A percentile compares a stretch with the other conserved stretches of the same genome.
These are phyloP conservation scores for Termitomyces sp. DNA, from an alignment of 1,284 basidiomycete species.

Conservation along the genomic window DNA sequence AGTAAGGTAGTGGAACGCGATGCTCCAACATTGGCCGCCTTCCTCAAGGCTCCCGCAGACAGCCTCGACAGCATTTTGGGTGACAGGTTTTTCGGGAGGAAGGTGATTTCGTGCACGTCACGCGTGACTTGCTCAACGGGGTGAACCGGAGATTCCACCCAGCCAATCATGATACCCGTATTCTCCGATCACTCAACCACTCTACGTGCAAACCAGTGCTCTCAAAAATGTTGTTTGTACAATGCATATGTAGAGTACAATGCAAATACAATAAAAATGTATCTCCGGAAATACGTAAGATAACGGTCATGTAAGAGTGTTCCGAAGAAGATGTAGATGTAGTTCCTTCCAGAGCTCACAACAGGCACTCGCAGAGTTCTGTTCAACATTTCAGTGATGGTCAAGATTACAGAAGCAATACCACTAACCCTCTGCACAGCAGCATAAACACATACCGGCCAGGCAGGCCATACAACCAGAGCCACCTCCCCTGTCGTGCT, in stretches of 20 bases:
- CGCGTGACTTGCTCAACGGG: constrained; percentile 33
- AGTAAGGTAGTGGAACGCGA: constrained; percentile 36
- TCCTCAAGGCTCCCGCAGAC: constrained; percentile 61
- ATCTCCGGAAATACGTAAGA: constrained; percentile 1
- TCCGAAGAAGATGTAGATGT: not conserved
- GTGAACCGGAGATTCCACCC: constrained; percentile 31
- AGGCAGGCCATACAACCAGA: constrained; percentile 64
- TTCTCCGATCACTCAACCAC: constrained; percentile 19
- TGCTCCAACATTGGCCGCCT: constrained; percentile 37
- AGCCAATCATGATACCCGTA: constrained; percentile 27
- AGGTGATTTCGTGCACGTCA: constrained; percentile 27
- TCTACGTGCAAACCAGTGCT: too few species aligned
- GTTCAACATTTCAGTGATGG: constrained; percentile 9
- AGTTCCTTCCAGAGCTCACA: constrained; percentile 30
- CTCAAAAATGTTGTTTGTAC: not conserved
- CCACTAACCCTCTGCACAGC: constrained; percentile 69
- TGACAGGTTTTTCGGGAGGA: constrained; percentile 36
- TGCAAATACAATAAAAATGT: not conserved
- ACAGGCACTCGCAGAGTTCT: constrained; percentile 73
- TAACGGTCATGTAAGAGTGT: not conserved
- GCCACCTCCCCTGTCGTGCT: constrained; percentile 35
- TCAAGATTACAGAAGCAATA: constrained; percentile 8
- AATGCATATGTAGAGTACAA: not conserved
- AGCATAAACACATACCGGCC: constrained; percentile 68
- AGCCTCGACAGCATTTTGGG: constrained; percentile 75